Percentiles rank a stretch among this genome's conserved stretches.
Conservation (phyloP, 148 eudicot genomes). For the Silene conica region DNA sequence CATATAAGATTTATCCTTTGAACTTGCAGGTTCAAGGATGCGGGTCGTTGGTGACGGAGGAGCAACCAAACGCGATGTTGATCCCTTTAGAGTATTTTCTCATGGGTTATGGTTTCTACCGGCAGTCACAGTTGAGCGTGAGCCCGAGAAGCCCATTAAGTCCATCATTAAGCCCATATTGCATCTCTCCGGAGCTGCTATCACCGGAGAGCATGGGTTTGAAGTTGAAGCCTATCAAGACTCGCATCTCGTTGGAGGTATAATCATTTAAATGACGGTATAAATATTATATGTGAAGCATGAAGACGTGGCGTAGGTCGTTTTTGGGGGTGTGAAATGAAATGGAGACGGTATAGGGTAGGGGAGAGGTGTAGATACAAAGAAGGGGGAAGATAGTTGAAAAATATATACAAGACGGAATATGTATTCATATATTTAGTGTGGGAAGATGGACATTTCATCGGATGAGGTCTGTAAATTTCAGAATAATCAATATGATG, state of each 20-base stretch:
- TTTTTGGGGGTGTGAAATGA: conserved; percentile 17
- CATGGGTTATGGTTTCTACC: conserved; percentile 78
- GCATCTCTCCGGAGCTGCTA: conserved; percentile 92
- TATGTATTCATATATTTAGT: conserved; percentile 2
- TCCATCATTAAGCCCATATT: conserved; percentile 72
- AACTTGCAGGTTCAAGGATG: conserved; percentile 74
- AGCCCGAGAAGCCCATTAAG: conserved; percentile 97
- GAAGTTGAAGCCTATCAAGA: conserved; percentile 91
- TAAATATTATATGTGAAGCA: not conserved
- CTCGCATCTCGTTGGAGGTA: conserved; percentile 50
- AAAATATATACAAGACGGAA: conserved; percentile 16
- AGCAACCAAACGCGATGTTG: conserved; percentile 90
- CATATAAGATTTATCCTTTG: not conserved
- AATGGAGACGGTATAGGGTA: conserved; percentile 19
- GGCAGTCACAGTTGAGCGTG: conserved; percentile 57
- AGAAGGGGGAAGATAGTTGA: conserved; percentile 1
- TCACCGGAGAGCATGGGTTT: conserved; percentile 99
- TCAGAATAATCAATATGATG: conserved; percentile 29
- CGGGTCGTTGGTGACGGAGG: conserved; percentile 92
- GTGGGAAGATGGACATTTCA: conserved; percentile 23
- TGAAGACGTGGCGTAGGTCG: conserved; percentile 10
- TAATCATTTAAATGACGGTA: too few relatives aligned
- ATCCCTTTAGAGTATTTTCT: conserved; percentile 88
- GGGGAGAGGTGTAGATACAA: conserved; percentile 39
- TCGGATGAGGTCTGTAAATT: conserved; percentile 37